Evolutionary conservation across 2,329 filamentous ascomycete genomes (phyloP).

Genomic region (Diaporthe citri): DNA sequence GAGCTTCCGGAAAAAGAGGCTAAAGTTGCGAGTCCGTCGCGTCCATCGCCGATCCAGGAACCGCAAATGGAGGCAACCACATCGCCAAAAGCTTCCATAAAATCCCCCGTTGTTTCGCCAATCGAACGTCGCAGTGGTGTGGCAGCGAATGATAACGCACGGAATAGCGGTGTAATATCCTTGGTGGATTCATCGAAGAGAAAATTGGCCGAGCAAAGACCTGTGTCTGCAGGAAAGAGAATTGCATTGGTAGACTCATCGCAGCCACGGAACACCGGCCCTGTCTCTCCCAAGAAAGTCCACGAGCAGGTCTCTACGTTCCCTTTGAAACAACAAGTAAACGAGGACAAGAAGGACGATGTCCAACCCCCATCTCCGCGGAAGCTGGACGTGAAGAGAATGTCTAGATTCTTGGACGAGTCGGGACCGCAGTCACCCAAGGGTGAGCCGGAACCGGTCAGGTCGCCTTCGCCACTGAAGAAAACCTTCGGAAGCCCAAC

Average conservation of each 20-base stretch:
- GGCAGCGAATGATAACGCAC: constrained; percentile 10
- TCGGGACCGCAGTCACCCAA: constrained; percentile 47
- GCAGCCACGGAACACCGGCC: constrained; percentile 42
- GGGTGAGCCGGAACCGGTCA: constrained; percentile 46
- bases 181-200: constrained; percentile 42
- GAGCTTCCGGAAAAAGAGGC: constrained; percentile 37
- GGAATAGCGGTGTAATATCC: constrained; percentile 35
- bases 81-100: constrained; percentile 46
- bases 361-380: constrained; percentile 64
- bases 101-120: constrained; percentile 41
- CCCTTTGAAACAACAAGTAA: constrained; percentile 45
- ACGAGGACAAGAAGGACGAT: constrained; percentile 47
- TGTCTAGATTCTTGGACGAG: constrained; percentile 70
- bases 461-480: constrained; percentile 53
- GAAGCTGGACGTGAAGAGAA: constrained; percentile 70
- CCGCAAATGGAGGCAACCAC: constrained; percentile 41
- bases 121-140: constrained; percentile 37
- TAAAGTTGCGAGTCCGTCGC: constrained; percentile 30
- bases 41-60: constrained; percentile 4
- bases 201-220: constrained; percentile 40
- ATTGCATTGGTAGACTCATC: constrained; percentile 47
- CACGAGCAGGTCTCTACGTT: constrained; percentile 50
- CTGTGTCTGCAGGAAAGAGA: constrained; percentile 42
- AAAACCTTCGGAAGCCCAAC: constrained; percentile 34
- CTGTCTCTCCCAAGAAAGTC: constrained; percentile 48